A percentile compares a stretch with the other conserved stretches of the same genome.
phyloP scores from a whole-genome alignment of 306 rosid species.

The Macrotyloma uniflorum region DNA sequence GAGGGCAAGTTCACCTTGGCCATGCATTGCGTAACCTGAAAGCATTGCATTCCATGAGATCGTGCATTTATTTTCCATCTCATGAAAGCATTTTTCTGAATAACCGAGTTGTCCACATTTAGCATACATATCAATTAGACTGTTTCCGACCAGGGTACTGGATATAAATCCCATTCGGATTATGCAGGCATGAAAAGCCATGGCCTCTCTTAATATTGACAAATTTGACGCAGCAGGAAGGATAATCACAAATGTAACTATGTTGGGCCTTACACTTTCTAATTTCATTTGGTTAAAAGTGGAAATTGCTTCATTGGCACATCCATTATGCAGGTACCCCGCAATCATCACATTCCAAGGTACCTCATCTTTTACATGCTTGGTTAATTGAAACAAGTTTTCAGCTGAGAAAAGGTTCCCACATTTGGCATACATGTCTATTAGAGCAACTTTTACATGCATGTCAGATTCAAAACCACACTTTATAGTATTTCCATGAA shows the following conservation, averaged over 20 bases:
- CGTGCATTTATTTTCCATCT: constrained; percentile 59
- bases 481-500: constrained; percentile 60
- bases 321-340: constrained; percentile 55
- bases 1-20: constrained; percentile 58
- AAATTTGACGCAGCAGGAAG: constrained; percentile 67
- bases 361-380: constrained; percentile 46
- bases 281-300: constrained; percentile 54
- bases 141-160: constrained; percentile 52
- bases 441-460: constrained; percentile 58
- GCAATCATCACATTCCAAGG: constrained; percentile 73
- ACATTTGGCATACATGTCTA: constrained; percentile 70
- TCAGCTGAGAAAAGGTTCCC: constrained; percentile 59
- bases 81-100: constrained; percentile 68
- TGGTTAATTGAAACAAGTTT: constrained; percentile 48
- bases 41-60: constrained; percentile 78
- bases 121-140: constrained; percentile 69
- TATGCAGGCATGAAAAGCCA: constrained; percentile 64
- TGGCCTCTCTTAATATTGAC: constrained; percentile 57
- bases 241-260: constrained; percentile 57
- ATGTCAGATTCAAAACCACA: constrained; percentile 55
- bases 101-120: constrained; percentile 66
- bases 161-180: constrained; percentile 63
- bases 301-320: constrained; percentile 53
- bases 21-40: constrained; percentile 69
- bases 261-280: constrained; percentile 56